These are phyloP conservation scores for Amyloporia xantha DNA, from an alignment of 768 basidiomycete species.

Conservation along the genomic window DNA sequence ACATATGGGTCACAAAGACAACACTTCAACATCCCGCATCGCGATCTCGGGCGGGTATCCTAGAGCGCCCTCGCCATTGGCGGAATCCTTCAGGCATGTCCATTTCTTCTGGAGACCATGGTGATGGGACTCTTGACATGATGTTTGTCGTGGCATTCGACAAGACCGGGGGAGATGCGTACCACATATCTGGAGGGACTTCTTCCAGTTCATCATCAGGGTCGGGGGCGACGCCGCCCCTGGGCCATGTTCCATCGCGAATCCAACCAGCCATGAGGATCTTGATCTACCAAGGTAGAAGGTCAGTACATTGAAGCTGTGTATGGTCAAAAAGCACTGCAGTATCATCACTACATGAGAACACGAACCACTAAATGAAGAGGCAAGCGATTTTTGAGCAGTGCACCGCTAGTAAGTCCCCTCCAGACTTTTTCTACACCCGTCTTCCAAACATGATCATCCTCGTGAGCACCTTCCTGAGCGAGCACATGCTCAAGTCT, in stretches of 20 bases:
- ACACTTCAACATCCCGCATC: too few relatives aligned
- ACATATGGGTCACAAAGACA: too few relatives aligned
- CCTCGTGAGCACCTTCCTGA: slow-evolving; percentile 39
- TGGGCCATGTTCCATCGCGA: slow-evolving; percentile 72
- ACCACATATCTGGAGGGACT: too few relatives aligned
- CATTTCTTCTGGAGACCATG: too few relatives aligned
- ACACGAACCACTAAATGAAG: slow-evolving; percentile 54
- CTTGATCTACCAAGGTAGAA: slow-evolving; percentile 45
- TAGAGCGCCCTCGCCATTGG: too few relatives aligned
- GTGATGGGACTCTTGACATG: too few relatives aligned
- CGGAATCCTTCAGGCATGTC: too few relatives aligned
- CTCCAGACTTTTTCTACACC: slow-evolving; percentile 60
- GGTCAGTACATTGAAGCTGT: neutral
- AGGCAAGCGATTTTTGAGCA: slow-evolving; percentile 55
- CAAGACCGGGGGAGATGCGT: too few relatives aligned
- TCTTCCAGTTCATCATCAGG: slow-evolving; percentile 44
- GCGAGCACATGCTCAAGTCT: slow-evolving; percentile 39
- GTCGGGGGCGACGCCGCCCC: slow-evolving; percentile 50
- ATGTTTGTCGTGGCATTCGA: too few relatives aligned
- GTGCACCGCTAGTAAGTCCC: slow-evolving; percentile 50
- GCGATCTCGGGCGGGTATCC: too few relatives aligned
- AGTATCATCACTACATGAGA: too few relatives aligned
- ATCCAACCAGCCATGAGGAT: slow-evolving; percentile 71
- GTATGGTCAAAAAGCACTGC: too few relatives aligned
- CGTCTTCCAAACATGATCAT: slow-evolving; percentile 48